Evolutionary conservation across 148 eudicot species (phyloP).

Genomic region (Arbutus unedo): DNA sequence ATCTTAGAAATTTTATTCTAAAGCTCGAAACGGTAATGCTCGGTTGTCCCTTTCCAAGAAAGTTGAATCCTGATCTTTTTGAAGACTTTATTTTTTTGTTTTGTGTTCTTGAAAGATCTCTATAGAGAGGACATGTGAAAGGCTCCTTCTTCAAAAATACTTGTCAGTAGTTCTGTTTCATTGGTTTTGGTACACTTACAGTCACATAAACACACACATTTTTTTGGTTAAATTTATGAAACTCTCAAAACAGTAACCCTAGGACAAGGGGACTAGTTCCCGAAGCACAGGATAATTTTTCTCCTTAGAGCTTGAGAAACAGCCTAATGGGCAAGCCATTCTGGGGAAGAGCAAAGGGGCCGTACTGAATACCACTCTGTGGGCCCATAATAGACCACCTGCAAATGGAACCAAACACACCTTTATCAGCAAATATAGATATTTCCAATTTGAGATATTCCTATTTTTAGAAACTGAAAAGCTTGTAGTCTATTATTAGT

Average conservation of each 20-base stretch:
- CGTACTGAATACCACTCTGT: conserved; percentile 65
- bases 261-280: neutral
- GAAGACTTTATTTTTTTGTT: conserved; percentile 9
- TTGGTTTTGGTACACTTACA: neutral
- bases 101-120: neutral
- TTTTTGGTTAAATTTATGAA: too few relatives aligned
- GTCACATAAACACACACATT: too few relatives aligned
- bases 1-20: too few relatives aligned
- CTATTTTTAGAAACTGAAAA: conserved; percentile 1
- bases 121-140: neutral
- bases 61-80: too few relatives aligned
- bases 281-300: neutral
- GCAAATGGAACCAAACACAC: conserved; percentile 21
- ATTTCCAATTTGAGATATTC: conserved; percentile 9
- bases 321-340: conserved; percentile 61
- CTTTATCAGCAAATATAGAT: conserved; percentile 17
- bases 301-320: conserved; percentile 24
- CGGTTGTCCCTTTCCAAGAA: too few relatives aligned
- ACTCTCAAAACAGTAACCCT: neutral
- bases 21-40: too few relatives aligned
- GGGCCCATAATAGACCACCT: conserved; percentile 63
- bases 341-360: conserved; percentile 72
- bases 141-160: conserved; percentile 16
- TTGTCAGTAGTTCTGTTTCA: neutral
- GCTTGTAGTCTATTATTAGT: neutral